Conservation (phyloP, 2,329 filamentous ascomycete genomes). For the Monosporascus sp. region DNA sequence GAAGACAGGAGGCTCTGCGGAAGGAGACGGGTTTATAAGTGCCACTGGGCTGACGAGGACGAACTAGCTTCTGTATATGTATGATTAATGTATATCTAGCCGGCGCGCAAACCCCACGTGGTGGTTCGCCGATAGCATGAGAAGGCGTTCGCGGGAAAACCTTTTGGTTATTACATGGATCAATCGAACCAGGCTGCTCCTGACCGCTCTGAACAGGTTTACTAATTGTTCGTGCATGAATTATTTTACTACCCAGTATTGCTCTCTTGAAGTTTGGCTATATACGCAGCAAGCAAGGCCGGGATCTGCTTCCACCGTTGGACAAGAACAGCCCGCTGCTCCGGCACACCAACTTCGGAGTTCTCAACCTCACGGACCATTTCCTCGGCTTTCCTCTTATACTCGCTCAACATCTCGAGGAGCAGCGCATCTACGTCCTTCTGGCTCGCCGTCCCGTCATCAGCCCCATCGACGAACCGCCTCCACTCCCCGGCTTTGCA, state of each 20-base stretch:
- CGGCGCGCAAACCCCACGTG: not conserved
- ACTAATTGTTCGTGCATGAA: too few species aligned
- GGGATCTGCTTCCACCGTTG: slow-evolving; percentile 40
- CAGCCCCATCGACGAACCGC: slow-evolving; percentile 40
- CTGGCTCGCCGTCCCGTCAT: slow-evolving; percentile 42
- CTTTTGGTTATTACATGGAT: not conserved
- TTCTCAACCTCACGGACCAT: slow-evolving; percentile 25
- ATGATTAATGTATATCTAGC: not conserved
- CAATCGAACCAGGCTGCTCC: not conserved
- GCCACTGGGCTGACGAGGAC: too few species aligned
- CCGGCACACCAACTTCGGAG: slow-evolving; percentile 22
- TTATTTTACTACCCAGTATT: not conserved
- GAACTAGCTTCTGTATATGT: not conserved
- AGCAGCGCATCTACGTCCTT: slow-evolving; percentile 34
- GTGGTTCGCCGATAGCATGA: not conserved
- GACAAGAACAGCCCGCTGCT: slow-evolving; percentile 34
- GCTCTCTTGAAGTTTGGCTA: slow-evolving; percentile 23
- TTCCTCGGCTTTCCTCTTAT: slow-evolving; percentile 27
- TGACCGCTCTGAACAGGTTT: not conserved
- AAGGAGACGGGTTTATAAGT: slow-evolving; percentile 26
- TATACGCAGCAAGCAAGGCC: slow-evolving; percentile 31
- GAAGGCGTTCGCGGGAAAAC: not conserved
- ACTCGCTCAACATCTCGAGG: slow-evolving; percentile 32
- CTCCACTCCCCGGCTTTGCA: slow-evolving; percentile 37
- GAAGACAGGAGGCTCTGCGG: slow-evolving; percentile 36